These are phyloP conservation scores for Sequoia sempervirens DNA, from an alignment of 75 land plant genomes.

Conservation along the genomic window DNA sequence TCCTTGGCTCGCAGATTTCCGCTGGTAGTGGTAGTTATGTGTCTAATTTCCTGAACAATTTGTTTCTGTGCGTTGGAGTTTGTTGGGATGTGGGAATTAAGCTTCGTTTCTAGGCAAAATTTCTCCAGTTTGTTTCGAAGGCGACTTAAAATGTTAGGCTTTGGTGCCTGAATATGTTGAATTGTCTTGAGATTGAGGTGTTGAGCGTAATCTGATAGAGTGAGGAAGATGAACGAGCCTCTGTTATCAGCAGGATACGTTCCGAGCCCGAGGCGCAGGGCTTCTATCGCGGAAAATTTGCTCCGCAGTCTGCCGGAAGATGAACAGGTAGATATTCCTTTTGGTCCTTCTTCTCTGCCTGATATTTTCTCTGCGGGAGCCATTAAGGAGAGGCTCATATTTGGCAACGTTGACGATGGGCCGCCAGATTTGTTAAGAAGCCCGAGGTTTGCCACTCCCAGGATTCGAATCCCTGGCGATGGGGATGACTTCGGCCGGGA, in stretches of 20 bases:
- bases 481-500: background rate
- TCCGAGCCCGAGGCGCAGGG: constrained; percentile 13
- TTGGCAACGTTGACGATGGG: constrained; percentile 27
- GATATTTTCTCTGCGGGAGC: constrained; percentile 15
- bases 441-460: background rate
- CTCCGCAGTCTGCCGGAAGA: constrained; percentile 40
- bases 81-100: background rate
- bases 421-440: constrained; percentile 11
- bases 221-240: constrained; percentile 20
- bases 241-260: constrained; percentile 13
- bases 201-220: background rate
- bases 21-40: background rate
- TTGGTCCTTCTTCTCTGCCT: constrained; percentile 8
- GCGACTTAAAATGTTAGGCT: background rate
- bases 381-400: constrained; percentile 47
- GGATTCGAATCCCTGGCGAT: constrained; percentile 1
- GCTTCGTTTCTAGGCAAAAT: background rate
- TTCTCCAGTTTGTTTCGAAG: background rate
- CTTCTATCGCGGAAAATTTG: background rate
- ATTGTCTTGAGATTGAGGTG: background rate
- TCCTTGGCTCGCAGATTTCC: background rate
- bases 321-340: constrained; percentile 20
- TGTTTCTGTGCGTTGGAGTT: background rate
- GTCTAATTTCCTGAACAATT: background rate
- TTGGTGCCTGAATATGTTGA: background rate